Evolutionary conservation across 1,284 basidiomycete genomes (phyloP).

Genomic region (Trametes pubescens): DNA sequence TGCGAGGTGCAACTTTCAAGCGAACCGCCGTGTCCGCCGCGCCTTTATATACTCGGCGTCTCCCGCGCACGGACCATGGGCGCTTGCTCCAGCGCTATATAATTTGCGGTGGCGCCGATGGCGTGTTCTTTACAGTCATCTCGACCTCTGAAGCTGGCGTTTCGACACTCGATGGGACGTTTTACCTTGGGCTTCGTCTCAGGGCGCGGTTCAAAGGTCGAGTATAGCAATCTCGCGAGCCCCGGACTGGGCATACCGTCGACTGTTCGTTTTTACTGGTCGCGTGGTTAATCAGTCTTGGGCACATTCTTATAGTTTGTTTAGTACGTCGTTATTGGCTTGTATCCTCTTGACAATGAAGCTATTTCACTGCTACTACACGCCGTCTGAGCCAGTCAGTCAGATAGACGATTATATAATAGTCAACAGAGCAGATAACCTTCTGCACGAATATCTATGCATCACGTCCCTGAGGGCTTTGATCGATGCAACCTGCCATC

Average conservation of each 20-base stretch:
- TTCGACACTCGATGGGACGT: conserved; percentile 29
- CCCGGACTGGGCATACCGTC: conserved; percentile 78
- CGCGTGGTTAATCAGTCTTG: conserved; percentile 75
- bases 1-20: conserved; percentile 75
- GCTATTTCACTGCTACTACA: neutral
- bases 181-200: conserved; percentile 25
- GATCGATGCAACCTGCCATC: too few relatives aligned
- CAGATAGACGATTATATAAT: too few relatives aligned
- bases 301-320: conserved; percentile 50
- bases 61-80: conserved; percentile 65
- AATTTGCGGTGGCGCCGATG: conserved; percentile 31
- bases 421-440: too few relatives aligned
- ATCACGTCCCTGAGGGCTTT: too few relatives aligned
- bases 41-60: conserved; percentile 13
- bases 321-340: neutral
- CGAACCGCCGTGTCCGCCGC: conserved; percentile 12
- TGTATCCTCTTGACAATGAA: neutral
- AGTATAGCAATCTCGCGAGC: conserved; percentile 47
- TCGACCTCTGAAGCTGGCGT: conserved; percentile 54
- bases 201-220: conserved; percentile 25
- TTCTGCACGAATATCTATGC: too few relatives aligned
- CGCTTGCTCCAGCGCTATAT: conserved; percentile 34
- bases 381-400: neutral
- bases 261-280: conserved; percentile 54
- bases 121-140: conserved; percentile 64